Evolutionary conservation across 1,284 basidiomycete genomes (phyloP), one percentile per base, ranked within the genome.

Genomic region (Peniophora sp.): DNA sequence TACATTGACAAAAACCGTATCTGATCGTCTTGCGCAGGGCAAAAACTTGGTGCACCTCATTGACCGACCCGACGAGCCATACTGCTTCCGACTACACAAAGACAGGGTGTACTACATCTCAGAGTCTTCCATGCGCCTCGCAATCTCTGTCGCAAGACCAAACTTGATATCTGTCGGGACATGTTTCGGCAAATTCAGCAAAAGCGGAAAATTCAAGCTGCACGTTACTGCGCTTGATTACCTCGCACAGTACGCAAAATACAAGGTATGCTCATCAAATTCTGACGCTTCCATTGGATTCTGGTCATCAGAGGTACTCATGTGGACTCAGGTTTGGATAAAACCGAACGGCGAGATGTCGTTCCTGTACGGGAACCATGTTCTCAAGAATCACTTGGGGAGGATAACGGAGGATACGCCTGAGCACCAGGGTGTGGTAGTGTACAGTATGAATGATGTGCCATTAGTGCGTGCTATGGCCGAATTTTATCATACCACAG

Each of bases 261-360:
- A 95, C 77, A 99, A 99, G 81, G 95, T 92, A 57, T 49, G 71
- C 58, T 46, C 51, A 5, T 47, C 9, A 10, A 32, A 32, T 27
- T 14, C 32, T 15, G 15, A 52, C n/a, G n/a, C n/a, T n/a, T n/a
- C n/a, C n/a, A n/a, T n/a, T n/a, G n/a, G n/a, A 14, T n/a, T 22
- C 11, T 24, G 3, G 20, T 46, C 14, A 27, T 35, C 32, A 24
- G 2, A 42, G 17, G 11, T 24, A 9, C 34, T 10, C n/a, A n/a
- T 36, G n/a, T n/a, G n/a, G 34, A 36, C n/a, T 36, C 58, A 97
- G 95, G 83, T 98, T 35, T 99, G 97, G 97, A 96, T 99, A 68
- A 99, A 99, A 69, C 89, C 95, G 14, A 97, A 99, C 57, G 97
- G 97, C 62, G 97, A 99, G 71, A 93, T 99, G 83, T 97, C 97